Conservation (phyloP, 192 early-diverging fungal genomes). For the Coemansia sp. region DNA sequence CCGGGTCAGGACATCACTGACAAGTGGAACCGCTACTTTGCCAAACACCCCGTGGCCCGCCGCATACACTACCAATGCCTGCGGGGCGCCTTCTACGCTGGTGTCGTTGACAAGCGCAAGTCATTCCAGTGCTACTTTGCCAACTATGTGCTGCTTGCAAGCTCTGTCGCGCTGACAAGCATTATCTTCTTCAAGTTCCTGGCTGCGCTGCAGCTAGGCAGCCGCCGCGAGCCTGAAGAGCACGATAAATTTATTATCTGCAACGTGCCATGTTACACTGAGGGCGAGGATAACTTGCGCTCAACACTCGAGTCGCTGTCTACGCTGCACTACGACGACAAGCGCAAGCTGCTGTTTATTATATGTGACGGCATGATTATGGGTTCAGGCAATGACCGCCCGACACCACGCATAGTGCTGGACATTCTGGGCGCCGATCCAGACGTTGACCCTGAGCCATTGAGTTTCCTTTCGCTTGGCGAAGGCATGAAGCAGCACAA, state of each 20-base stretch:
- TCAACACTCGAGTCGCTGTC: constrained; percentile 92
- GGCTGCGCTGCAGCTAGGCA: constrained; percentile 83
- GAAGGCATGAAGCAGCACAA: constrained; percentile 91
- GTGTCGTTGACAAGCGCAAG: constrained; percentile 79
- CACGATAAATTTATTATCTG: constrained; percentile 91
- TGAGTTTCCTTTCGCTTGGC: constrained; percentile 82
- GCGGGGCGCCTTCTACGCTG: constrained; percentile 78
- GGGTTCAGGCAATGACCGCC: constrained; percentile 92
- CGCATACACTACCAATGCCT: constrained; percentile 70
- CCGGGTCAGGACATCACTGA: constrained; percentile 66
- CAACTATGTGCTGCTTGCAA: constrained; percentile 78
- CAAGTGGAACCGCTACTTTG: constrained; percentile 58
- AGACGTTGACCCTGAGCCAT: constrained; percentile 76
- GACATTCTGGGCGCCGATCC: constrained; percentile 96
- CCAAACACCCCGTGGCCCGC: constrained; percentile 43
- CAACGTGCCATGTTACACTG: constrained; percentile 96
- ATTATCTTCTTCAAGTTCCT: constrained; percentile 93
- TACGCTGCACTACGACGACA: constrained; percentile 90
- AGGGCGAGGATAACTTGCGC: constrained; percentile 86
- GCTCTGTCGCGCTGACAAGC: constrained; percentile 76
- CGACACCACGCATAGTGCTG: constrained; percentile 93
- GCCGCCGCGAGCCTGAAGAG: constrained; percentile 73
- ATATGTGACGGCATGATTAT: constrained; percentile 96
- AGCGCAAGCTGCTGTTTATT: constrained; percentile 93
- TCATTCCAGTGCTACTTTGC: constrained; percentile 76